These are phyloP conservation scores for Tricholoma matsutake DNA, from an alignment of 768 basidiomycete genomes.

Conservation along the genomic window DNA sequence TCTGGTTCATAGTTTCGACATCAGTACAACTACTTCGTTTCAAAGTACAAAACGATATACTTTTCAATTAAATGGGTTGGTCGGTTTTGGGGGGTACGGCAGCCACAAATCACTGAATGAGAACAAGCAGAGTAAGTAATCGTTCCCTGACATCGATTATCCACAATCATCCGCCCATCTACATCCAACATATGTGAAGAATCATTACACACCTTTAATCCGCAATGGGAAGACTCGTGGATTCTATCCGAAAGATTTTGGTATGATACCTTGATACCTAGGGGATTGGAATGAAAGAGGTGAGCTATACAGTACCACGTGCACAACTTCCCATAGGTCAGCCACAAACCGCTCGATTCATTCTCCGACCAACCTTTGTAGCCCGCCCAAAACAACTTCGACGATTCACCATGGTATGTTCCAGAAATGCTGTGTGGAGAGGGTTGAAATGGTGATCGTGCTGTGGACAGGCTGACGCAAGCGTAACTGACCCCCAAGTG, in stretches of 20 bases:
- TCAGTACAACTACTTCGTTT: not conserved
- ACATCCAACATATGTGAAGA: not conserved
- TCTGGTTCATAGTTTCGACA: slow-evolving; percentile 39
- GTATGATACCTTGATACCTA: slow-evolving; percentile 31
- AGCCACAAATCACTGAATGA: slow-evolving; percentile 86
- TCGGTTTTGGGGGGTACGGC: slow-evolving; percentile 45
- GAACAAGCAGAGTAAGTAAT: slow-evolving; percentile 7
- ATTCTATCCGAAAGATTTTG: slow-evolving; percentile 66
- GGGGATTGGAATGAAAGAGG: slow-evolving; percentile 13
- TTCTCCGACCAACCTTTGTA: slow-evolving; percentile 24
- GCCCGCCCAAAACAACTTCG: slow-evolving; percentile 40
- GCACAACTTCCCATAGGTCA: slow-evolving; percentile 30
- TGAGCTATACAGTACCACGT: slow-evolving; percentile 66
- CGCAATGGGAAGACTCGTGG: slow-evolving; percentile 88
- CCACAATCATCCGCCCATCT: not conserved
- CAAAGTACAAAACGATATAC: slow-evolving; percentile 27
- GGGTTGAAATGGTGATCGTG: slow-evolving; percentile 13
- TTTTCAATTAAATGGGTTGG: slow-evolving; percentile 36
- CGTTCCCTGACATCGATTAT: not conserved
- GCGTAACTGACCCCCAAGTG: slow-evolving; percentile 85
- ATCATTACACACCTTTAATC: slow-evolving; percentile 75
- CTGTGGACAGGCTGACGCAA: slow-evolving; percentile 64
- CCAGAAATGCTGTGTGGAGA: not conserved
- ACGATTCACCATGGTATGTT: slow-evolving; percentile 38
- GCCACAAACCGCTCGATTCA: slow-evolving; percentile 38